Conservation (phyloP, 1,284 basidiomycete species). For the Peniophora sp. region DNA sequence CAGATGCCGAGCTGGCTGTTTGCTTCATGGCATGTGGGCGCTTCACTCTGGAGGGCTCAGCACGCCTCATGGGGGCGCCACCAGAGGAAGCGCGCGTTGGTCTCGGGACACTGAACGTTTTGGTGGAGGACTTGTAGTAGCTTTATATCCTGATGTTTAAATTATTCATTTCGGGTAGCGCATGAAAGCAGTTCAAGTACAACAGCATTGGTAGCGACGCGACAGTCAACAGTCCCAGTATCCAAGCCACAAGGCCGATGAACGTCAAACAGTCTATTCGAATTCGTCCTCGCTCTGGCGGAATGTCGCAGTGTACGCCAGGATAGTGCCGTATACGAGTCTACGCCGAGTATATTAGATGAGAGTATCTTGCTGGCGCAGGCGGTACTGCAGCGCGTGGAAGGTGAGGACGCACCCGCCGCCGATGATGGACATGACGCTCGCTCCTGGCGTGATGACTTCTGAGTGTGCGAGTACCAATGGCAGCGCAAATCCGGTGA, state of each 20-base stretch:
- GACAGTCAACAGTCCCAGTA: slow-evolving; percentile 2
- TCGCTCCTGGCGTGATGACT: slow-evolving; percentile 80
- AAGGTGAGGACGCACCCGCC: slow-evolving; percentile 55
- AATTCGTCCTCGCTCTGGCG: slow-evolving; percentile 69
- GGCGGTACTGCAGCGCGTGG: neutral
- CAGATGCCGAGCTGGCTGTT: slow-evolving; percentile 48
- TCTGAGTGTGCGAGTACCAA: slow-evolving; percentile 89
- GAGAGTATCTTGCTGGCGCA: neutral
- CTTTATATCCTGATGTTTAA: slow-evolving; percentile 1
- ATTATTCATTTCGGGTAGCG: neutral
- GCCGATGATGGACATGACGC: slow-evolving; percentile 90
- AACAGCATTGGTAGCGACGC: neutral
- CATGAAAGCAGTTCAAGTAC: neutral
- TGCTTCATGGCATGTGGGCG: slow-evolving; percentile 71
- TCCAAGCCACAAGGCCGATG: neutral
- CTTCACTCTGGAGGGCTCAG: slow-evolving; percentile 62
- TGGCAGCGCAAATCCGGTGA: slow-evolving; percentile 90
- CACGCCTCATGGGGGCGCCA: slow-evolving; percentile 22
- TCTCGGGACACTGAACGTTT: slow-evolving; percentile 7
- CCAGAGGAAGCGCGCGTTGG: slow-evolving; percentile 9
- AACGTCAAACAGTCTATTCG: slow-evolving; percentile 31
- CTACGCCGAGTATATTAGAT: slow-evolving; percentile 24
- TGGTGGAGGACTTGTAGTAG: slow-evolving; percentile 8
- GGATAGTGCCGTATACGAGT: slow-evolving; percentile 90
- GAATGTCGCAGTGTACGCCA: slow-evolving; percentile 83